Base-by-base conservation (phyloP, 2,329 filamentous ascomycete species). In the Colletotrichum melonis region DNA sequence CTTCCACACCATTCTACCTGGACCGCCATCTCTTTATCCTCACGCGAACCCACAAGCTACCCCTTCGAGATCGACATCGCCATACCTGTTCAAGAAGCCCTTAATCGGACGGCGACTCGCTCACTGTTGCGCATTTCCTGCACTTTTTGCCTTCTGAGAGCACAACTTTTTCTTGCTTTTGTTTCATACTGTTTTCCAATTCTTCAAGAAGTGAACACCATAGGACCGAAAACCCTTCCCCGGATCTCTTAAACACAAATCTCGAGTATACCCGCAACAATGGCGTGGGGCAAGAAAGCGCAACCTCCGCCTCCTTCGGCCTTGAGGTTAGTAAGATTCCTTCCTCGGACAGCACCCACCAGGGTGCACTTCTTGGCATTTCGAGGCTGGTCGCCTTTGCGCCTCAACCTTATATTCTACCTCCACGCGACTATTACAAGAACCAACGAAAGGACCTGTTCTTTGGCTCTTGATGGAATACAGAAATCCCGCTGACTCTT, bases 211-310 rank as follows among this genome's bases (percentile, higher is more conserved):
- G 42, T 49, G 38, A 42, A 19, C 42, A 46, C 14, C 19, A 49
- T 9, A 49, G 19, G 19, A 49, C 11, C 24, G n/a, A 30, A 22
- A 22, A 9, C 5, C 9, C 11, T 4, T 28, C n/a, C 19, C 19
- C 30, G 24, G 58, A 42, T 22, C 7, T 14, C 22, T 16, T 19
- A 19, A 30, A 22, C 32, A 24, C 28, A 16, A 24, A 30, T 52
- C 22, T 6, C 5, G n/a, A 8, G 24, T 52, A 35, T 4, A 71
- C 28, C 28, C 60, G 46, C 62, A 58, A 63, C 11, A 30, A 74
- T 74, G 72, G 72, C 68, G 22, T 74, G 72, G 72, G 72, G 72
- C 30, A 74, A 72, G 57, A 74, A 72, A 67, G 46, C 46, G 28
- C 62, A 59, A 16, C 68, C 71, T 57, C 38, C 71, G 4, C 62